Base-by-base conservation (phyloP, 1,284 basidiomycete genomes). In the Austropuccinia psidii region DNA sequence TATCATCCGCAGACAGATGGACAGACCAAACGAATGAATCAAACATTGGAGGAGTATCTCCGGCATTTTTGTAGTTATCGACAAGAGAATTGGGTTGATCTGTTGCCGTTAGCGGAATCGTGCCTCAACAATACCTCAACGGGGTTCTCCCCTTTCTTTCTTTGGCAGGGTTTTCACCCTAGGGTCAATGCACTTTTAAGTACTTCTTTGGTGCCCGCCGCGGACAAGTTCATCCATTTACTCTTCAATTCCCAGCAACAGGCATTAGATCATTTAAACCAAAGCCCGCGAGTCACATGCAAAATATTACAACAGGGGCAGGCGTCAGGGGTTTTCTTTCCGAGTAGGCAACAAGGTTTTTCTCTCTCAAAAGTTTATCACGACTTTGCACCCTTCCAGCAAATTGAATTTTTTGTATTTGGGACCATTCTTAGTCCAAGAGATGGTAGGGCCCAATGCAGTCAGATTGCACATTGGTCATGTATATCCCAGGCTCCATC, bases 91-190 rank as follows among this genome's bases (percentile, higher is more conserved):
- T 81, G 79, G 80, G 24, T 19, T 8, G 57, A 76, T 1, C 76
- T 73, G 50, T 69, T 81, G 11, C 70, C 75, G 1, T 43, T 76
- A 0, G 77, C 80, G 0, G 79, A 83, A 52, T 83, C 83, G 39
- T 35, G 77, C 0, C 76, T 79, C 67, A 82, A 81, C 76, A 79
- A 82, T 78, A 21, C 58, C 6, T 7, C 5, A 21, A 43, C 45
- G n/a, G 11, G 24, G 13, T 35, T 61, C 5, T 61, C 58, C 29
- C 58, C 33, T 27, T 61, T 61, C 29, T 61, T 61, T 24, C 35
- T 61, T 61, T 17, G 21, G 5, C 8, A 43, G 9, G 58, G 37
- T 4, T 61, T 24, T 61, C 58, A 61, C 35, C 58, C 58, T 2
- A 41, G 17, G 5, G 4, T 50, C 4, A 50, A 50, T 50, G 27